A percentile compares a stretch with the other conserved stretches of the same genome.
Evolutionary conservation across 768 basidiomycete genomes (phyloP).

Genomic region (Trametes gibbosa): DNA sequence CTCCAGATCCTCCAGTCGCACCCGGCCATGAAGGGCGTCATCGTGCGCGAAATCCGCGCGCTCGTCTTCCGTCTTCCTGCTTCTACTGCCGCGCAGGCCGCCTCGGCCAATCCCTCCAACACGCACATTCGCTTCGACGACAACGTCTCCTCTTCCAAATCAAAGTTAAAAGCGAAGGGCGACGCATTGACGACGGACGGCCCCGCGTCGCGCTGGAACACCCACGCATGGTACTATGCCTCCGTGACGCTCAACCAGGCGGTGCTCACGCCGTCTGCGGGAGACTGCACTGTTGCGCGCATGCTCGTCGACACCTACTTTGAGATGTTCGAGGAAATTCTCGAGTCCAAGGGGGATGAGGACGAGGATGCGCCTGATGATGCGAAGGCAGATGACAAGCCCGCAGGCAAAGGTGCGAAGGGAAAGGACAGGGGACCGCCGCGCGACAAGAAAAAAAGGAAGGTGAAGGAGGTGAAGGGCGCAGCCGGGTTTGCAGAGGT

Average conservation of each 20-base stretch:
- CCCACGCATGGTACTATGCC: conserved; percentile 88
- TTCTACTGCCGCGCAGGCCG: conserved; percentile 32
- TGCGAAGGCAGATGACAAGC: conserved; percentile 35
- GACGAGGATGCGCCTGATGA: conserved; percentile 38
- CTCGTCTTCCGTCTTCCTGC: conserved; percentile 68
- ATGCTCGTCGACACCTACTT: conserved; percentile 90
- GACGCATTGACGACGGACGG: conserved; percentile 22
- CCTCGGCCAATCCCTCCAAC: conserved; percentile 19
- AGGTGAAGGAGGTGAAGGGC: conserved; percentile 45
- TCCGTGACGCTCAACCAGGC: conserved; percentile 95
- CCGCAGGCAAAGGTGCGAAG: conserved; percentile 34
- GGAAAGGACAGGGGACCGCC: conserved; percentile 22
- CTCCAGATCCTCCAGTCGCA: conserved; percentile 88
- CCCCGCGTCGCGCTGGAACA: conserved; percentile 46
- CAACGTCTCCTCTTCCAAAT: conserved; percentile 15
- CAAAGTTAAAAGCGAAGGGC: conserved; percentile 22
- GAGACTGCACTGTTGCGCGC: conserved; percentile 71
- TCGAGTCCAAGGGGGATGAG: conserved; percentile 56
- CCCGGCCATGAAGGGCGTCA: conserved; percentile 87
- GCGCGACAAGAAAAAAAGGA: conserved; percentile 35
- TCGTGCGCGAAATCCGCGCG: conserved; percentile 83
- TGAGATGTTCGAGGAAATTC: conserved; percentile 85
- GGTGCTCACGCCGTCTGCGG: conserved; percentile 55
- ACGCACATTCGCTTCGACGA: conserved; percentile 57
- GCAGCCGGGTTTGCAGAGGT: conserved; percentile 71